These are phyloP conservation scores for Yamagishiella unicocca DNA, from an alignment of 139 green algal species.

Conservation along the genomic window DNA sequence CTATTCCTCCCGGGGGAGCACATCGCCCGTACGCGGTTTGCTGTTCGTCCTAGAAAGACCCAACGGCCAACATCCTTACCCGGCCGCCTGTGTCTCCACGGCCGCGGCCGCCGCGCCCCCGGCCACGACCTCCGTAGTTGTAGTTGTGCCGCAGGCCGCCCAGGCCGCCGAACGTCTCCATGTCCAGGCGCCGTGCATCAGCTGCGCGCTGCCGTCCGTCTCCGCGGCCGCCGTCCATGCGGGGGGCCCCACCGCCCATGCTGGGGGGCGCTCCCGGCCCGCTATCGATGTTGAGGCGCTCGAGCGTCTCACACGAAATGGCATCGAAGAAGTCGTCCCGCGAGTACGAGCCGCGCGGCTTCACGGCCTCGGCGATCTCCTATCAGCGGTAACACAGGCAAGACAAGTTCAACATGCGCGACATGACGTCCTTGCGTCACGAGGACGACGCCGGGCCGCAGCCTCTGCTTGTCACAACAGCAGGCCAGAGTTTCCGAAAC, in stretches of 20 bases:
- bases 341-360: slow-evolving; percentile 46
- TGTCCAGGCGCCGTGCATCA: slow-evolving; percentile 83
- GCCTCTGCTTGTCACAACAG: too few relatives aligned
- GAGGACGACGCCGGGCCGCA: too few relatives aligned
- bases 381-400: neutral
- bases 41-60: too few relatives aligned
- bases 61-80: neutral
- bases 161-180: slow-evolving; percentile 90
- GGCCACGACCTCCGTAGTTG: slow-evolving; percentile 55
- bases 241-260: neutral
- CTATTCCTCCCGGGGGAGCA: neutral
- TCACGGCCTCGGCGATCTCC: slow-evolving; percentile 43
- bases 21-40: neutral
- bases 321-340: slow-evolving; percentile 93
- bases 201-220: slow-evolving; percentile 64
- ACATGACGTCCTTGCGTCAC: too few relatives aligned
- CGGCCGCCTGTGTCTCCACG: slow-evolving; percentile 32
- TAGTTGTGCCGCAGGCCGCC: slow-evolving; percentile 58
- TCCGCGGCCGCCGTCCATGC: slow-evolving; percentile 21
- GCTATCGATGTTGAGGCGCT: slow-evolving; percentile 7
- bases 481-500: too few relatives aligned
- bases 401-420: too few relatives aligned
- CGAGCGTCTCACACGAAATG: slow-evolving; percentile 55
- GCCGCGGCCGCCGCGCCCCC: slow-evolving; percentile 43
- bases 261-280: neutral